Percentiles rank a stretch among this genome's conserved stretches.
phyloP scores from a whole-genome alignment of 306 rosid genomes.

The Oemleria cerasiformis region DNA sequence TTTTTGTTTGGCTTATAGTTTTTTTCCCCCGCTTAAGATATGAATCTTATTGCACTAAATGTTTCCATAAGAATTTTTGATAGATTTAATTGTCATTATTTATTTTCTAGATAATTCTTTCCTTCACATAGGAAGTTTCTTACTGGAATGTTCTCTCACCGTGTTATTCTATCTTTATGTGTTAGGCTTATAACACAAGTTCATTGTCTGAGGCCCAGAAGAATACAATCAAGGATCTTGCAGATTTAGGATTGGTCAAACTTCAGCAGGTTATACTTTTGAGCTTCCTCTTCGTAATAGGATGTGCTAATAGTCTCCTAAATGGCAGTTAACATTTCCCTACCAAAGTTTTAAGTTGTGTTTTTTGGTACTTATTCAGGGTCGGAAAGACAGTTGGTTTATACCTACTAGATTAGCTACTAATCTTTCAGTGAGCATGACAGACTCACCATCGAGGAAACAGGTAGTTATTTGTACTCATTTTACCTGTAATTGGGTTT shows the following conservation, averaged over 20 bases:
- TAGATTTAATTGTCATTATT: not conserved
- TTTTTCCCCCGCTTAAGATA: not conserved
- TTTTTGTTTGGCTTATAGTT: slow-evolving; percentile 2
- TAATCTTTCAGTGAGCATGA: slow-evolving; percentile 89
- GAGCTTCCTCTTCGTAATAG: slow-evolving; percentile 23
- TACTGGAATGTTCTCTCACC: slow-evolving; percentile 15
- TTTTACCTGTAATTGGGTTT: not conserved
- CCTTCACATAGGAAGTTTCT: slow-evolving; percentile 12
- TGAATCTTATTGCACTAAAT: not conserved
- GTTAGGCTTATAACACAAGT: slow-evolving; percentile 71
- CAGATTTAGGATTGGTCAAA: slow-evolving; percentile 93
- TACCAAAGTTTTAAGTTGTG: slow-evolving; percentile 1
- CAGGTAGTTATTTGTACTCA: slow-evolving; percentile 38
- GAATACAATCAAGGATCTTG: slow-evolving; percentile 69
- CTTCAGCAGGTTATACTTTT: slow-evolving; percentile 75
- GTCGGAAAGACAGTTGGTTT: slow-evolving; percentile 94
- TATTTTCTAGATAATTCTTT: slow-evolving; percentile 2
- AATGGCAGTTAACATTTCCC: slow-evolving; percentile 27
- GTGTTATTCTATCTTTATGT: slow-evolving; percentile 24
- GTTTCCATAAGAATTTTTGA: not conserved
- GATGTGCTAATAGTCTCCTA: slow-evolving; percentile 16
- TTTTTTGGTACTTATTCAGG: slow-evolving; percentile 45
- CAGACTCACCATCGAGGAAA: slow-evolving; percentile 81
- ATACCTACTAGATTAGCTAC: slow-evolving; percentile 93
- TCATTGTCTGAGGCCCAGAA: slow-evolving; percentile 76